Base-by-base conservation (phyloP, 805 yeast species). In the Phaffomyces opuntiae region DNA sequence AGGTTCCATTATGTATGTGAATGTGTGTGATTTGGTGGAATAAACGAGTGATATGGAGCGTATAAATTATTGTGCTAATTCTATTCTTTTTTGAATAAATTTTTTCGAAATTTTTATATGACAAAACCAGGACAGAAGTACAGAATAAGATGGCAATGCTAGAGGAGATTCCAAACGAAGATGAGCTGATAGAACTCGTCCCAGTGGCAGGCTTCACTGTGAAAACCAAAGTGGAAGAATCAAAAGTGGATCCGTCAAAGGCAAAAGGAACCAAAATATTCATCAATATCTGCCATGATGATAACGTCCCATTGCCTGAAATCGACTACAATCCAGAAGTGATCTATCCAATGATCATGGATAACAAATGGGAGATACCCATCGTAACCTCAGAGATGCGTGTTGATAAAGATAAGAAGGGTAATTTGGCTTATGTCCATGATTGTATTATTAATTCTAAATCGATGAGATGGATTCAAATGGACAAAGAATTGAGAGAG, bases 361-460 rank as follows among this genome's bases (percentile, higher is more conserved):
- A 77, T 34, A 81, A 81, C 55, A 72, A 83, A 56, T 89, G 96
- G 96, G 89, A 84, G 48, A 82, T 88, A 2, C 96, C 96, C 1
- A 78, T 90, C 2, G 74, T 85, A 2, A 78, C 87, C 0, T 80
- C 91, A 0, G 69, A 73, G 0, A 76, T 74, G 40, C 58, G 81
- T 12, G 53, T 54, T 8, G 83, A 75, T 39, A 59, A 49, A 13
- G 96, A 90, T 61, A 89, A 89, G 57, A 78, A 78, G 54, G 95
- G 95, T 1, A 62, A 66, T 3, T 61, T 67, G 14, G 78, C 89
- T 38, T 65, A 74, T 38, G 89, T 87, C 2, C 78, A 78, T 55
- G 96, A 89, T 61, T 89, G 96, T 62, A 80, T 90, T 40, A 75
- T 88, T 47, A 80, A 87, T 58, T 71, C 77, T 9, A 65, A 65